Evolutionary conservation across 139 green algal genomes (phyloP).

Genomic region (Micractinium sp.): DNA sequence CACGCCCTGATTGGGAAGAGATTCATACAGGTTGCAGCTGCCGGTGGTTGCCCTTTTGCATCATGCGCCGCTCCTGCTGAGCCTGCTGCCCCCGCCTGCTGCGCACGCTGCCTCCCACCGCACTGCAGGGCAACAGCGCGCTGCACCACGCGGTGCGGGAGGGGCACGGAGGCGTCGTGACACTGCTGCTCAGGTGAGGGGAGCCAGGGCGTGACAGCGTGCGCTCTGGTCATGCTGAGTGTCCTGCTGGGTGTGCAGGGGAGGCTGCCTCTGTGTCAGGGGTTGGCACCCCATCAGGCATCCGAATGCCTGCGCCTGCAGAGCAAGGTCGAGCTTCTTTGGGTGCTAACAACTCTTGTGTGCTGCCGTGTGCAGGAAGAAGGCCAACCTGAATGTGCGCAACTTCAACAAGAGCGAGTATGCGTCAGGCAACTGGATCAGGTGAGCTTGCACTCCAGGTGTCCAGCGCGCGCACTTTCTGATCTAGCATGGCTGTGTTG

Average conservation of each 20-base stretch:
- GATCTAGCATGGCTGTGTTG: not conserved
- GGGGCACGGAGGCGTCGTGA: slow-evolving; percentile 44
- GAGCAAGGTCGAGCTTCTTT: no score
- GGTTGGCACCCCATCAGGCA: no score
- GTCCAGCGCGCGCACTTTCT: not conserved
- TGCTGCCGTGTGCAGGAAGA: not conserved
- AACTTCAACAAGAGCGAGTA: slow-evolving; percentile 43
- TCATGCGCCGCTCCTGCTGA: not conserved
- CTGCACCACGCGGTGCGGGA: slow-evolving; percentile 57
- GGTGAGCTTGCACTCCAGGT: not conserved
- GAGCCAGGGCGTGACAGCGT: not conserved
- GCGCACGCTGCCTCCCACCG: not conserved
- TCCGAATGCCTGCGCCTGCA: no score
- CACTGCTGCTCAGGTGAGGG: slow-evolving; percentile 39
- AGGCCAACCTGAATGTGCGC: slow-evolving; percentile 2
- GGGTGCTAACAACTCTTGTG: not conserved
- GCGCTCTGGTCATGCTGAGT: not conserved
- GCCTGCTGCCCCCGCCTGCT: not conserved
- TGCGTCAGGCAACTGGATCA: slow-evolving; percentile 56
- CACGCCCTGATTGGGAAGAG: no score
- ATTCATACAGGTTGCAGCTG: not conserved
- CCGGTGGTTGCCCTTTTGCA: not conserved
- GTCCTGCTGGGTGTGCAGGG: no score
- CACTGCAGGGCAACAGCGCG: slow-evolving; percentile 51
- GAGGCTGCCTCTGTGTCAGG: no score